phyloP scores from a whole-genome alignment of 495 filamentous ascomycete genomes.

The Penicillium taxi region DNA sequence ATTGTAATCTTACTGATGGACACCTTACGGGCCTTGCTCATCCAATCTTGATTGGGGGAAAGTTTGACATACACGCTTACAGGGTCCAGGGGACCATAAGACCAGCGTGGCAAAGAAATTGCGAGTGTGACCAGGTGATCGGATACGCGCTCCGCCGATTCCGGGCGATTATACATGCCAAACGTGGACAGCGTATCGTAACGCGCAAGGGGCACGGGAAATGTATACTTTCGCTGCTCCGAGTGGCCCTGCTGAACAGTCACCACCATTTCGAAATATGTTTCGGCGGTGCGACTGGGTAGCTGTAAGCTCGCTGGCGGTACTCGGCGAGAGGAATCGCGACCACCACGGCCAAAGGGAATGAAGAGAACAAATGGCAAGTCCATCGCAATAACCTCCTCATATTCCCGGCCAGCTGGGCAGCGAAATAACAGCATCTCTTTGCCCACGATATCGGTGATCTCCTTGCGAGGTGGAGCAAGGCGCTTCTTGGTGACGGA shows the following conservation, averaged over 20 bases:
- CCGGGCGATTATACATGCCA: slow-evolving; percentile 97
- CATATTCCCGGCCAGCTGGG: slow-evolving; percentile 69
- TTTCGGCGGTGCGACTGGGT: slow-evolving; percentile 86
- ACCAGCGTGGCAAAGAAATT: slow-evolving; percentile 89
- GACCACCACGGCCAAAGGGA: slow-evolving; percentile 81
- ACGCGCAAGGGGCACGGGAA: slow-evolving; percentile 81
- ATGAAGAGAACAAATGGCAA: slow-evolving; percentile 96
- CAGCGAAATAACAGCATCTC: slow-evolving; percentile 90
- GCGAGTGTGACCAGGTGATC: slow-evolving; percentile 89
- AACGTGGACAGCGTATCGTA: slow-evolving; percentile 98
- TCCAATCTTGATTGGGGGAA: slow-evolving; percentile 84
- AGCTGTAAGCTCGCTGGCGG: slow-evolving; percentile 90
- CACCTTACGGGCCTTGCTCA: slow-evolving; percentile 81
- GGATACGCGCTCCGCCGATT: slow-evolving; percentile 71
- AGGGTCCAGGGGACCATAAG: slow-evolving; percentile 90
- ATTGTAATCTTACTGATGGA: slow-evolving; percentile 92
- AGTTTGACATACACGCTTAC: slow-evolving; percentile 93
- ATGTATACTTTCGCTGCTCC: slow-evolving; percentile 80
- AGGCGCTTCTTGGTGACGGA: slow-evolving; percentile 87
- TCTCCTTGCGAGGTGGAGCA: slow-evolving; percentile 85
- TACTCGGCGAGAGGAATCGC: slow-evolving; percentile 79
- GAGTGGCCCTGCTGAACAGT: slow-evolving; percentile 84
- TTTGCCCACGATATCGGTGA: slow-evolving; percentile 86
- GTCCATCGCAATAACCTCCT: slow-evolving; percentile 93
- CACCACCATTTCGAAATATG: slow-evolving; percentile 92